These are phyloP conservation scores for Didymellaceae sp. DNA, from an alignment of 2,329 filamentous ascomycete species.

Conservation along the genomic window DNA sequence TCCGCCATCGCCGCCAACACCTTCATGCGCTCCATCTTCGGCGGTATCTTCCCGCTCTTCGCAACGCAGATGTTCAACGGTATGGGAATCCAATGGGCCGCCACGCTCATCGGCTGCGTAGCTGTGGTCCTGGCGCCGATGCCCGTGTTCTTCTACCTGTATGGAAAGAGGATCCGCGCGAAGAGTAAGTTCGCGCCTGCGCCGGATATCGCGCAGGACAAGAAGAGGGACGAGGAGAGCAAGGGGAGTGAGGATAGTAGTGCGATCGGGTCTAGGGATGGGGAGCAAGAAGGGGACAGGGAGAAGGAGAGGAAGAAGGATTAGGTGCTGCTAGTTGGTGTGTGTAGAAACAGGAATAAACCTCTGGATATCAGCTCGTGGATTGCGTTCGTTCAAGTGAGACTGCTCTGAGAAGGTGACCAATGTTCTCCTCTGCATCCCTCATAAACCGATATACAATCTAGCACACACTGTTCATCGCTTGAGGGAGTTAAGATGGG, in stretches of 20 bases:
- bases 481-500: too few species aligned
- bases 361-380: too few species aligned
- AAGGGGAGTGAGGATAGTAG: conserved; percentile 9
- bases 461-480: too few species aligned
- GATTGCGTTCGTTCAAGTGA: too few species aligned
- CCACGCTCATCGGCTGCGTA: conserved; percentile 54
- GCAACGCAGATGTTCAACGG: conserved; percentile 62
- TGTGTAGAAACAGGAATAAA: too few species aligned
- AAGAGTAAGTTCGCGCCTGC: conserved; percentile 53
- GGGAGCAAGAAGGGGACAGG: conserved; percentile 1
- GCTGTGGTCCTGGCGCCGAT: conserved; percentile 53
- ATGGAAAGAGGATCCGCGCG: conserved; percentile 52
- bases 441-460: too few species aligned
- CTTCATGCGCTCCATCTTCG: conserved; percentile 59
- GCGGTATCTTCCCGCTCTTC: conserved; percentile 61
- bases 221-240: conserved; percentile 42
- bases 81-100: conserved; percentile 58
- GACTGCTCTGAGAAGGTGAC: too few species aligned
- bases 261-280: background rate
- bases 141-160: conserved; percentile 54
- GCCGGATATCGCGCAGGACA: conserved; percentile 48
- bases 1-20: conserved; percentile 64
- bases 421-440: too few species aligned
- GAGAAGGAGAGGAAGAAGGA: conserved; percentile 11
- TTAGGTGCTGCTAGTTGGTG: too few species aligned